Conservation (phyloP, 179 eudicot species). For the Beta lomatogona region DNA sequence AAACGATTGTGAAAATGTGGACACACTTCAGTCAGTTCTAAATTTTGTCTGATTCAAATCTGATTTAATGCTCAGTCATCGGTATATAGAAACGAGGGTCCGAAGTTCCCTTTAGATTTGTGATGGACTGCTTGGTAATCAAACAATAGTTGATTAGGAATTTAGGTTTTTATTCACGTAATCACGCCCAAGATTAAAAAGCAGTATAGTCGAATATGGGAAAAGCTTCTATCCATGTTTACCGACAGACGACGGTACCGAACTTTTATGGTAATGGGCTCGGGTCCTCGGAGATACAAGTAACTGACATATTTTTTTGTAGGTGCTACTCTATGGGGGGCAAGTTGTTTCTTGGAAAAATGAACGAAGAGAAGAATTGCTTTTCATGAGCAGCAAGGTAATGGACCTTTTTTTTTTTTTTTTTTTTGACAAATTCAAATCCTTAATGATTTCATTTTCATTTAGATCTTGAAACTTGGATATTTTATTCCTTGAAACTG, state of each 20-base stretch:
- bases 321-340: slow-evolving; percentile 67
- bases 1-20: neutral
- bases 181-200: neutral
- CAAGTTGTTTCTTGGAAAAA: slow-evolving; percentile 72
- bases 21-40: neutral
- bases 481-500: neutral
- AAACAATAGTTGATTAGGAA: neutral
- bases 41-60: neutral
- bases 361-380: slow-evolving; percentile 59
- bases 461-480: neutral
- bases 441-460: neutral
- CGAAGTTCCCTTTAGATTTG: neutral
- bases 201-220: neutral
- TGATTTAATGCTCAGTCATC: neutral
- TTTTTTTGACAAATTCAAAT: neutral
- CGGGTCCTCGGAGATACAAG: neutral
- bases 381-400: slow-evolving; percentile 69
- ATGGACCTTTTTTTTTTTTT: neutral
- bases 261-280: too few species aligned
- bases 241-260: too few species aligned
- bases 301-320: slow-evolving; percentile 12
- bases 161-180: too few species aligned
- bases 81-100: neutral
- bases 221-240: neutral
- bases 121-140: neutral